Evolutionary conservation across 2,329 filamentous ascomycete species (phyloP), one percentile per base, ranked within the genome.

Genomic region (Neopestalotiopsis sp.): DNA sequence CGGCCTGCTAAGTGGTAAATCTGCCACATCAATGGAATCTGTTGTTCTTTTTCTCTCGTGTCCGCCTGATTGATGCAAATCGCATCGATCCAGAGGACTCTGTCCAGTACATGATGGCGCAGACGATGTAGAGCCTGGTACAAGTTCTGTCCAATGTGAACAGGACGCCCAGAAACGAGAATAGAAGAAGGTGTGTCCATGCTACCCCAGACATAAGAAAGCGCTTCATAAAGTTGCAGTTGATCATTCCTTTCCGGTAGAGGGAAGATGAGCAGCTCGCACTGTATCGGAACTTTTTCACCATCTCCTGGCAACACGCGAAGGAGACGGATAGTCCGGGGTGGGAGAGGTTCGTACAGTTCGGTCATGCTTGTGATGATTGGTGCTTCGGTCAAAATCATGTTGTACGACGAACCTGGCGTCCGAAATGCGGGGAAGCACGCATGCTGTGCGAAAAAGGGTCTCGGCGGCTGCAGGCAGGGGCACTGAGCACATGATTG

Each of bases 191-290:
- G 13, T 6, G n/a, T 28, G 56, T 28, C 56, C 13, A 6, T 5
- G 17, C 45, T n/a, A 59, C 56, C 56, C 24, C 56, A 59, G 56
- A 59, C 56, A 32, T 59, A 59, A 9, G 56, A 59, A 14, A 59
- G 24, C 10, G 56, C 56, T 20, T 59, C 56, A 7, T 59, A 59
- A 17, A n/a, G 45, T 49, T 49, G 45, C 14, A 49, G 12, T 7
- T 49, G 14, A 6, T 20, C 30, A 32, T 2, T 28, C 5, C 4
- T 59, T 30, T 59, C 56, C 7, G 56, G 30, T 13, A 59, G 4
- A 59, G 56, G 10, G 13, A 32, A 20, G 17, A 7, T 2, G 17
- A 49, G 42, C 4, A 49, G 42, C 45, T 49, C 14, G 45, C 45
- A 49, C 7, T 20, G 3, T n/a, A 49, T 49, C 45, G 45, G 45